phyloP scores from a whole-genome alignment of 2,329 filamentous ascomycete species.

The Chaetomiaceae sp. region DNA sequence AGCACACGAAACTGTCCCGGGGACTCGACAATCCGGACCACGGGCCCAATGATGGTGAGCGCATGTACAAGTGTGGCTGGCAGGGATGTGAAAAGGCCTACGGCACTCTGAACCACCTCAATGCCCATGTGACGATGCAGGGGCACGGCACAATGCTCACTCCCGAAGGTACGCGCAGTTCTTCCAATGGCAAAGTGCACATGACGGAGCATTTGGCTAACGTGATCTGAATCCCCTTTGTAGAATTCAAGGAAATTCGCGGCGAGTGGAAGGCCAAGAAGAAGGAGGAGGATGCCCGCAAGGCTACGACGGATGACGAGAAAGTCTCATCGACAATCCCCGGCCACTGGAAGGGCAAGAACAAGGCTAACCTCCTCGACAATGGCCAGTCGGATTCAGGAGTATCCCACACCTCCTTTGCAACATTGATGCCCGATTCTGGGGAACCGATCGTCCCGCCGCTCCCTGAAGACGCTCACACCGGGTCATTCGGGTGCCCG shows the following conservation, averaged over 20 bases:
- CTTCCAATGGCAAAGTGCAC: background rate
- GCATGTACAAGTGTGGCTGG: constrained; percentile 99
- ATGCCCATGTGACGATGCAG: constrained; percentile 98
- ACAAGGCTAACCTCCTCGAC: constrained; percentile 16
- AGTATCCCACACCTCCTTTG: constrained; percentile 29
- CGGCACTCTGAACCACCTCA: constrained; percentile 92
- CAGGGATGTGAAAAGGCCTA: constrained; percentile 98
- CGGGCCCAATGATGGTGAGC: constrained; percentile 46
- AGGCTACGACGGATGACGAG: constrained; percentile 58
- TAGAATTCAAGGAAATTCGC: constrained; percentile 98
- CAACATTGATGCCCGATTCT: constrained; percentile 20
- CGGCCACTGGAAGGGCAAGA: background rate
- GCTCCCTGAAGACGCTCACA: too few relatives aligned
- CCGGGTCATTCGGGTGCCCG: constrained; percentile 32
- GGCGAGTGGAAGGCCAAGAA: constrained; percentile 99
- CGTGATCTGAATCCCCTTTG: constrained; percentile 23
- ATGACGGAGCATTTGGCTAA: constrained; percentile 18
- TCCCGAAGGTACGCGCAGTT: constrained; percentile 76
- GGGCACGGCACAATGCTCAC: constrained; percentile 91
- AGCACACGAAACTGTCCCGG: background rate
- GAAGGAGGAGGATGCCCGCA: constrained; percentile 88
- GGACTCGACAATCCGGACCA: background rate
- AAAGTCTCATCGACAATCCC: too few relatives aligned
- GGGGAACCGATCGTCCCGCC: too few relatives aligned
- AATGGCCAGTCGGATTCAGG: constrained; percentile 25